Percentiles rank a stretch among this genome's conserved stretches.
These are phyloP conservation scores for Gynochthodes officinalis DNA, from an alignment of 257 asterid genomes.

Conservation along the genomic window DNA sequence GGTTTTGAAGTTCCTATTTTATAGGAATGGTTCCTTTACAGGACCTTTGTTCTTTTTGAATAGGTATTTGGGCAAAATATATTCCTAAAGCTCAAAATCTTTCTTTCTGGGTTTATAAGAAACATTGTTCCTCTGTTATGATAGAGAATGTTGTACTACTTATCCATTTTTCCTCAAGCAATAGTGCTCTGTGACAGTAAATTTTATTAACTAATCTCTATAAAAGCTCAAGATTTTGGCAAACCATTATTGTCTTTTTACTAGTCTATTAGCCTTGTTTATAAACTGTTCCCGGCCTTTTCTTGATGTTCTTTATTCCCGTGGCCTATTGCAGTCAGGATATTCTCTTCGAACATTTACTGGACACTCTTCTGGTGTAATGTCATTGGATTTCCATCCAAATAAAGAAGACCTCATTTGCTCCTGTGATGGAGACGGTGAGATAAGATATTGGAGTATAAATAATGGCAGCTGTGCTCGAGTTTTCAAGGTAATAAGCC, in stretches of 20 bases:
- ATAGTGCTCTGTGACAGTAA: neutral
- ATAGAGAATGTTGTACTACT: neutral
- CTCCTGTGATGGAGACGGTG: slow-evolving; percentile 95
- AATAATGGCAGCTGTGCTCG: slow-evolving; percentile 62
- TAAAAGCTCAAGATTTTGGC: neutral
- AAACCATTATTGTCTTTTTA: neutral
- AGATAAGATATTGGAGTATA: slow-evolving; percentile 90
- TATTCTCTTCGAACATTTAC: slow-evolving; percentile 81
- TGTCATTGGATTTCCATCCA: slow-evolving; percentile 95
- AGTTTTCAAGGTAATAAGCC: slow-evolving; percentile 63
- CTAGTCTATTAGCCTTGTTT: neutral
- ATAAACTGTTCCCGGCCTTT: neutral
- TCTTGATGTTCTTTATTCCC: neutral
- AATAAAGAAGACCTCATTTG: slow-evolving; percentile 90
- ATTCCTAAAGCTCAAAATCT: neutral
- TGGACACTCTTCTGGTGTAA: slow-evolving; percentile 83
- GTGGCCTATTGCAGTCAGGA: slow-evolving; percentile 52
- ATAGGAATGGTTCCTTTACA: neutral
- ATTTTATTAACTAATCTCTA: neutral
- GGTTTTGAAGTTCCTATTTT: neutral
- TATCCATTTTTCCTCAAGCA: neutral
- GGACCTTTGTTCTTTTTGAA: neutral
- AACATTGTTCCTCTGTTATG: neutral
- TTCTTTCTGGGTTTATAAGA: neutral
- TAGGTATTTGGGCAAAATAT: too few relatives aligned